Evolutionary conservation across 225 moss, liverwort and hornwort species (phyloP).

Genomic region (Pleurozium schreberi): DNA sequence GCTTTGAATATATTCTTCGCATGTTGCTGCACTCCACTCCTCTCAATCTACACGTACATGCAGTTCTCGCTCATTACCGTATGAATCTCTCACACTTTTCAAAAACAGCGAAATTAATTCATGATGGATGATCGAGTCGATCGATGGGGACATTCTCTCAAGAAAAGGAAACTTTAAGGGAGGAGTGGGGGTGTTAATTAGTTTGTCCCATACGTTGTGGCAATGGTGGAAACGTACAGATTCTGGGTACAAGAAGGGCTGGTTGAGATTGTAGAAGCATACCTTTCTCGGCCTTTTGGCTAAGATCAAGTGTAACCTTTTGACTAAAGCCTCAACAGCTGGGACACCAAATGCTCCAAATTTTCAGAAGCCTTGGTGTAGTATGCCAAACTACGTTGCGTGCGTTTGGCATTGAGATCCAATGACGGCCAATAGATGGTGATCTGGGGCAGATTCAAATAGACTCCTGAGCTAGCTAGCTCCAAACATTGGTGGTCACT

Average conservation of each 20-base stretch:
- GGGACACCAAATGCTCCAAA: too few species aligned
- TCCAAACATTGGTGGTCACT: too few species aligned
- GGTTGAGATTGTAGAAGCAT: accelerated
- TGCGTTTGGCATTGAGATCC: too few species aligned
- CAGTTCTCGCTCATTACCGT: background rate
- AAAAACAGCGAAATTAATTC: too few species aligned
- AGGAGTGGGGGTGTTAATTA: background rate
- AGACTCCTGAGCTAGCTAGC: too few species aligned
- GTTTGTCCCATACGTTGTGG: background rate
- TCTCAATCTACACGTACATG: background rate
- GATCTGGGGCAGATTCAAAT: too few species aligned
- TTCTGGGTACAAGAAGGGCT: background rate
- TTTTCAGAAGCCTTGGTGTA: too few species aligned
- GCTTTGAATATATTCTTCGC: too few species aligned
- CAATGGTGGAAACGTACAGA: background rate
- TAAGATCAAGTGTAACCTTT: constrained; percentile 62
- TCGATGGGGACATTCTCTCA: background rate
- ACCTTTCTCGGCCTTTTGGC: constrained; percentile 62
- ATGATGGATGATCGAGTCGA: background rate
- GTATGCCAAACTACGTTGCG: too few species aligned
- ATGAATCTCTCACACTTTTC: background rate
- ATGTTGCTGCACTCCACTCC: too few species aligned
- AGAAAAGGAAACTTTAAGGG: background rate
- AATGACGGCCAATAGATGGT: too few species aligned
- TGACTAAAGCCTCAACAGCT: too few species aligned